A percentile compares a stretch with the other conserved stretches of the same genome.
phyloP scores from a whole-genome alignment of 108 stramenopile genomes.

The Stephanodiscus triporus region DNA sequence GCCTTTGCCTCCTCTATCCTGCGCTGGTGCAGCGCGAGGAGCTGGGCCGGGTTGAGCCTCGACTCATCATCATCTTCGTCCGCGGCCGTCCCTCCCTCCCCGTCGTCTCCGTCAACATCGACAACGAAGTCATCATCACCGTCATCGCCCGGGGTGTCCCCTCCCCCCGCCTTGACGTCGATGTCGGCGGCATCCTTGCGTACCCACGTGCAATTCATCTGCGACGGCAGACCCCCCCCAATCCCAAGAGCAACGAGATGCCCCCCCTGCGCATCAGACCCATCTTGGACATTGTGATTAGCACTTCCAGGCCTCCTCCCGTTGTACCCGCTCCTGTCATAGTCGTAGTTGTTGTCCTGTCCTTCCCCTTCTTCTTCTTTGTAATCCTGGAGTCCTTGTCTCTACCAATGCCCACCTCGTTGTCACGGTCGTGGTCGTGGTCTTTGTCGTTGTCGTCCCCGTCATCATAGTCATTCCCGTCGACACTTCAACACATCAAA shows the following conservation, averaged over 20 bases:
- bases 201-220: slow-evolving; percentile 81
- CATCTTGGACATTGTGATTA: slow-evolving; percentile 74
- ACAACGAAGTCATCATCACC: too few relatives aligned
- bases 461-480: background rate
- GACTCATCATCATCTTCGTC: slow-evolving; percentile 45
- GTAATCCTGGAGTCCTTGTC: background rate
- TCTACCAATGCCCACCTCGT: background rate
- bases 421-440: slow-evolving; percentile 14
- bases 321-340: background rate
- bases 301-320: slow-evolving; percentile 51
- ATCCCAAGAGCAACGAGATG: slow-evolving; percentile 38
- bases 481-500: too few relatives aligned
- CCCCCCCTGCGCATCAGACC: slow-evolving; percentile 83
- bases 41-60: slow-evolving; percentile 79
- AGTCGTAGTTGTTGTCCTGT: slow-evolving; percentile 15
- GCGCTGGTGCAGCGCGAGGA: slow-evolving; percentile 73
- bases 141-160: slow-evolving; percentile 2
- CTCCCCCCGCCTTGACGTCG: background rate
- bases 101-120: slow-evolving; percentile 23
- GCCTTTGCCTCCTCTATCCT: slow-evolving; percentile 80
- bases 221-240: slow-evolving; percentile 45
- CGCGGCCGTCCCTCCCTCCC: slow-evolving; percentile 8
- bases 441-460: too few relatives aligned
- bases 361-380: background rate
- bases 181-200: slow-evolving; percentile 26